These are phyloP conservation scores for Scedosporium boydii DNA, from an alignment of 2,329 filamentous ascomycete species.

Conservation along the genomic window DNA sequence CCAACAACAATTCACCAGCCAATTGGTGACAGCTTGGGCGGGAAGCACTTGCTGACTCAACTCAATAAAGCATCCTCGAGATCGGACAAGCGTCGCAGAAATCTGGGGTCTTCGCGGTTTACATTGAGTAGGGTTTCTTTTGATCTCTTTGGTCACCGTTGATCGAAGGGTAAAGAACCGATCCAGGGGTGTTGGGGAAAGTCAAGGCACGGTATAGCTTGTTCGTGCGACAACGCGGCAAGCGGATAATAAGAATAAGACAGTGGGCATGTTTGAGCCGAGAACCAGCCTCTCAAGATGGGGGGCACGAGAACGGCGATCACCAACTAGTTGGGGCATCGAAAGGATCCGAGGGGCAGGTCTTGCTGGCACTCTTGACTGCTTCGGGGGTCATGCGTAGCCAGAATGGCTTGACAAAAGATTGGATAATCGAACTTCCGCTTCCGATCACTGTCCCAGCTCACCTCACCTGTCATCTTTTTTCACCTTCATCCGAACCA, in stretches of 20 bases:
- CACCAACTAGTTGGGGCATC: background rate
- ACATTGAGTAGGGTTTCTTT: background rate
- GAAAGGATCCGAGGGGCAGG: background rate
- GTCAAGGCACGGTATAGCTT: background rate
- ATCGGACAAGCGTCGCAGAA: background rate
- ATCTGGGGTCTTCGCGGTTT: background rate
- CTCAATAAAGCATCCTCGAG: background rate
- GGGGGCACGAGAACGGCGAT: slow-evolving; percentile 3
- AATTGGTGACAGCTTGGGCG: background rate
- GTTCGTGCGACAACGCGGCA: slow-evolving; percentile 3
- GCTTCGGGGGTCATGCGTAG: background rate
- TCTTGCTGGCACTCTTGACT: background rate
- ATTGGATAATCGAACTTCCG: background rate
- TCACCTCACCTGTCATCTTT: background rate
- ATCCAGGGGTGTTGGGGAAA: background rate
- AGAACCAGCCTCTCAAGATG: background rate
- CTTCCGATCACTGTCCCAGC: background rate
- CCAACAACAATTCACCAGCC: background rate
- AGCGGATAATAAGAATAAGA: slow-evolving; percentile 3
- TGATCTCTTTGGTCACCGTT: background rate
- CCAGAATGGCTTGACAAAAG: background rate
- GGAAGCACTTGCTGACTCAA: background rate
- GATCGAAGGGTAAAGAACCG: background rate
- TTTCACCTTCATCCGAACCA: background rate
- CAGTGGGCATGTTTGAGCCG: background rate